phyloP scores from a whole-genome alignment of 306 rosid genomes.

The Cucumis melo region DNA sequence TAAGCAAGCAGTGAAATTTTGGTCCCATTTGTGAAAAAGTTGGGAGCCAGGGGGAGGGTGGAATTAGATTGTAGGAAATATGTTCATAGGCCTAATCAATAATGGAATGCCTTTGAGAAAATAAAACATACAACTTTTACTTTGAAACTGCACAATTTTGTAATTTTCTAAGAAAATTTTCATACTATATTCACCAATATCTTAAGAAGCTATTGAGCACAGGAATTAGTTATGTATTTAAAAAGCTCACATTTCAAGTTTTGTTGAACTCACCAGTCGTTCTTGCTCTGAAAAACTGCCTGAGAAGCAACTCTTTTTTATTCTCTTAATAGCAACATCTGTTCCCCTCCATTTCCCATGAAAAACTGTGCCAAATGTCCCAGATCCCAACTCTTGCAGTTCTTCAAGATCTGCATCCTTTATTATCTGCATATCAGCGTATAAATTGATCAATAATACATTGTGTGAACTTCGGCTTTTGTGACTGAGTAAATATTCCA shows the following conservation, averaged over 20 bases:
- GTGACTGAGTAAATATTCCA: neutral
- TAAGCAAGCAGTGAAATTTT: conserved; percentile 17
- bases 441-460: conserved; percentile 12
- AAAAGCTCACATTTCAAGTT: conserved; percentile 1
- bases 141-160: neutral
- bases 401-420: conserved; percentile 75
- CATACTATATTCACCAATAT: neutral
- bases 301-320: conserved; percentile 81
- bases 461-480: neutral
- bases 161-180: neutral
- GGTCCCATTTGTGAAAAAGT: neutral
- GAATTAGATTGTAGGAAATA: neutral
- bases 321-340: conserved; percentile 91
- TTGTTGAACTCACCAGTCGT: conserved; percentile 49
- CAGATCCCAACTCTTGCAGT: conserved; percentile 77
- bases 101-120: neutral
- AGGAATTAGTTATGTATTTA: conserved; percentile 2
- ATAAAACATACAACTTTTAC: neutral
- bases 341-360: conserved; percentile 99
- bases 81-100: neutral
- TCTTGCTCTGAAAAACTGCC: conserved; percentile 85
- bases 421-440: conserved; percentile 51
- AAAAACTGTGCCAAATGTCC: conserved; percentile 94
- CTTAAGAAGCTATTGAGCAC: neutral
- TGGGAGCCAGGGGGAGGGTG: neutral